Evolutionary conservation across 2,329 filamentous ascomycete genomes (phyloP), one percentile per base, ranked within the genome.

Genomic region (Penicillium glabrum): DNA sequence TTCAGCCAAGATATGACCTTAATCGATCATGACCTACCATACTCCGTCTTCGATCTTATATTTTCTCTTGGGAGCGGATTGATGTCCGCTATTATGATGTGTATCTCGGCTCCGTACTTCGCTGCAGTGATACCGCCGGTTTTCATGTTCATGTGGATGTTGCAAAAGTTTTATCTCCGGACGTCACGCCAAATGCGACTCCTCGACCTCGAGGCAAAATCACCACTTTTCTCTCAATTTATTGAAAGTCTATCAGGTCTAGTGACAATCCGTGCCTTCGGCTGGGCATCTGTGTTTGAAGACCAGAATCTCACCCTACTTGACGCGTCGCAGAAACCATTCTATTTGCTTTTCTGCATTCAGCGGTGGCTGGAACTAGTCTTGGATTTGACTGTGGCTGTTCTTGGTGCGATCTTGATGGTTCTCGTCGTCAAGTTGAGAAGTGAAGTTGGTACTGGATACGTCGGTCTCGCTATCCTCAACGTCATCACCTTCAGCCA

Each of bases 401-500:
- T 37, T 0, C 24, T 68, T 2, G 61, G 8, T 26, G 19, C 43
- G 6, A 53, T 53, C 19, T 16, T 53, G 13, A 53, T 53, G 51
- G 13, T 46, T 27, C 29, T 53, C 7, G 43, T 53, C 3, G 51
- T 53, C 19, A 53, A 46, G 6, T 19, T 53, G 8, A 13, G 51
- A 5, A 37, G 11, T 5, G 43, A 46, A 10, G 26, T 53, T 5
- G 51, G 51, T 11, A 31, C 43, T 19, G 51, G 51, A 37, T 53
- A 46, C 13, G 43, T 53, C 11, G 80, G 79, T 51, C 66, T 82
- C 11, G 77, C 79, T 0, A 61, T 83, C 19, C 51, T 79, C 24
- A 78, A 78, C 48, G 72, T 82, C n/a, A 72, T 82, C 24, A 65
- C 72, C 3, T 79, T 82, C 57, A 80, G 75, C 26, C 68, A 74